phyloP scores from a whole-genome alignment of 495 filamentous ascomycete species.

The Bryoglossum gracile region DNA sequence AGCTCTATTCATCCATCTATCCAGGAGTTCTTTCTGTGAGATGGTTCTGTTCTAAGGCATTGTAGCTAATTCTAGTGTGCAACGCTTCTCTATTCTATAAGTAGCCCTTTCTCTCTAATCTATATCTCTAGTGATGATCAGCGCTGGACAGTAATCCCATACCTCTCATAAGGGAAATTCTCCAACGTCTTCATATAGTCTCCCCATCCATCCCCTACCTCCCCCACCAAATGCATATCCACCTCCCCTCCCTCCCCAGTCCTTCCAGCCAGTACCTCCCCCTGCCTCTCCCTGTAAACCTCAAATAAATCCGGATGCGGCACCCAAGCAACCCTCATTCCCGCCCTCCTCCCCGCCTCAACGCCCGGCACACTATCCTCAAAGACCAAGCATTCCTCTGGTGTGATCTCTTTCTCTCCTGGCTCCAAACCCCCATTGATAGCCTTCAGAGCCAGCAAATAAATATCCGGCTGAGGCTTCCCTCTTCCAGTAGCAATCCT shows the following conservation, averaged over 20 bases:
- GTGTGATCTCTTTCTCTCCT: constrained; percentile 60
- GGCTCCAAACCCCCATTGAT: constrained; percentile 66
- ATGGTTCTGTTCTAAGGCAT: no score
- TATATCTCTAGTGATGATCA: not conserved
- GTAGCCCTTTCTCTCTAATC: not conserved
- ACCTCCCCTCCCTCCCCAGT: constrained; percentile 56
- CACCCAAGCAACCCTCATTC: constrained; percentile 92
- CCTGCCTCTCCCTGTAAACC: constrained; percentile 68
- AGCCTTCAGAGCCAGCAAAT: constrained; percentile 73
- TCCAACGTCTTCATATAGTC: constrained; percentile 54
- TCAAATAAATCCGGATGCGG: constrained; percentile 75
- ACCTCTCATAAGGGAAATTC: constrained; percentile 65
- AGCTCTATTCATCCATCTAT: no score
- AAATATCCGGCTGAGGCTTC: constrained; percentile 95
- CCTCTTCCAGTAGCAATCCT: constrained; percentile 74
- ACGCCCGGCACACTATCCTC: constrained; percentile 92
- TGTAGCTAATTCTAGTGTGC: no score
- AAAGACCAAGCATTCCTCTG: constrained; percentile 91
- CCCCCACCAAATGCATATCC: constrained; percentile 45
- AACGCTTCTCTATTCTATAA: not conserved
- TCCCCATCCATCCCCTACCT: constrained; percentile 68
- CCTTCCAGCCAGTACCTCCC: constrained; percentile 74
- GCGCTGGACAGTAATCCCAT: constrained; percentile 45
- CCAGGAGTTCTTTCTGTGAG: no score
- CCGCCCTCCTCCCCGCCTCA: constrained; percentile 82